Evolutionary conservation across 2,329 filamentous ascomycete species (phyloP), one percentile per base, ranked within the genome.

Genomic region (Zasmidium angulare): DNA sequence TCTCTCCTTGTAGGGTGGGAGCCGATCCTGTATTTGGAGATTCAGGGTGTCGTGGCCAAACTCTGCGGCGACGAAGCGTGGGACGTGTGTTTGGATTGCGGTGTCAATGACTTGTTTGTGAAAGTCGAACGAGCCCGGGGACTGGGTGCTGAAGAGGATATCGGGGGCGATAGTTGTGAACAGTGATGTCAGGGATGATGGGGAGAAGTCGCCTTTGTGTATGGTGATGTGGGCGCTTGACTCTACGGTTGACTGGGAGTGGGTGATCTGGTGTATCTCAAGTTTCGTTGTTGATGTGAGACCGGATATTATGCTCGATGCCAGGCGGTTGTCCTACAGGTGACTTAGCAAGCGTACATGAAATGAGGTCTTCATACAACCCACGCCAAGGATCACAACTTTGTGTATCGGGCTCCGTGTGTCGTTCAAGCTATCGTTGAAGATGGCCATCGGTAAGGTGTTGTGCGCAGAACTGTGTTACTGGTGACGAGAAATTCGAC

Each of bases 31-130:
- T 7, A 77, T 63, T 3, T 52, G 50, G 17, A 57, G 47, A 59
- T 76, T 77, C 26, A 73, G 61, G 22, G 59, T 65, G 40, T 71
- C 69, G 29, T 69, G 66, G 17, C 67, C 63, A 50, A 64, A 71
- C 46, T 70, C 69, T n/a, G 63, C 46, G 31, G 67, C 55, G 22
- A 71, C 58, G 58, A 71, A 70, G 10, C 65, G 56, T 12, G 50
- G 50, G 14, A 71, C 43, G 12, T 55, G 31, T 3, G 63, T 36
- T 3, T 55, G 40, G 40, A 70, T 58, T 17, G 64, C 64, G 19
- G 54, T 40, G 31, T 69, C 67, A n/a, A 71, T 67, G 50, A 69
- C 58, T 9, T 10, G 26, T 47, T 63, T 65, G 53, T 70, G 70
- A 64, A 53, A 72, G 2, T 60, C 58, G 50, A 61, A 66, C n/a